Conservation (phyloP, 176 grass and related monocot species). For the Ensete glaucum region DNA sequence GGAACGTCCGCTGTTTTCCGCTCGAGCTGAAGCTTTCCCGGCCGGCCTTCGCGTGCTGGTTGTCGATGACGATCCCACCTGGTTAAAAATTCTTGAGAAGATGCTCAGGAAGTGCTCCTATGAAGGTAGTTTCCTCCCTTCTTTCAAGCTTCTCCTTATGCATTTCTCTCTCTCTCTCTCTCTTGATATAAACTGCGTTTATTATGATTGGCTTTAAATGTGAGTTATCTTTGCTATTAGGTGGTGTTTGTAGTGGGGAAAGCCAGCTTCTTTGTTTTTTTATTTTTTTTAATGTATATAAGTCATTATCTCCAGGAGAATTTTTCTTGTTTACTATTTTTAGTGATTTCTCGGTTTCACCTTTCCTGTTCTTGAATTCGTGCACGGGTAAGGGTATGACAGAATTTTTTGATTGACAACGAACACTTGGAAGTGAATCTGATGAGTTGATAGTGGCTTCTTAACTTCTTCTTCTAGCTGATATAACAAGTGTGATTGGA, state of each 20-base stretch:
- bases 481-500: neutral
- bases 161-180: neutral
- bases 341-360: neutral
- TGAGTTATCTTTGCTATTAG: too few species aligned
- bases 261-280: neutral
- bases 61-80: slow-evolving; percentile 93
- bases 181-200: too few species aligned
- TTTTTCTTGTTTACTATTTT: neutral
- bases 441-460: neutral
- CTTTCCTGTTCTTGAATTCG: neutral
- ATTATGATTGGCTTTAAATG: too few species aligned
- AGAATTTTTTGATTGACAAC: too few species aligned
- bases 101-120: slow-evolving; percentile 99
- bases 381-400: too few species aligned
- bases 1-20: slow-evolving; percentile 30
- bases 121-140: slow-evolving; percentile 39
- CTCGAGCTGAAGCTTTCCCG: slow-evolving; percentile 66
- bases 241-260: too few species aligned
- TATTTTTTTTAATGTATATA: neutral
- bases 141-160: too few species aligned
- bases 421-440: too few species aligned
- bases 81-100: slow-evolving; percentile 99
- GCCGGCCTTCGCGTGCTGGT: slow-evolving; percentile 91
- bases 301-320: too few species aligned
- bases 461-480: neutral